Evolutionary conservation across 805 yeast genomes (phyloP).

Genomic region (Yamadazyma takamatsuzukensis): DNA sequence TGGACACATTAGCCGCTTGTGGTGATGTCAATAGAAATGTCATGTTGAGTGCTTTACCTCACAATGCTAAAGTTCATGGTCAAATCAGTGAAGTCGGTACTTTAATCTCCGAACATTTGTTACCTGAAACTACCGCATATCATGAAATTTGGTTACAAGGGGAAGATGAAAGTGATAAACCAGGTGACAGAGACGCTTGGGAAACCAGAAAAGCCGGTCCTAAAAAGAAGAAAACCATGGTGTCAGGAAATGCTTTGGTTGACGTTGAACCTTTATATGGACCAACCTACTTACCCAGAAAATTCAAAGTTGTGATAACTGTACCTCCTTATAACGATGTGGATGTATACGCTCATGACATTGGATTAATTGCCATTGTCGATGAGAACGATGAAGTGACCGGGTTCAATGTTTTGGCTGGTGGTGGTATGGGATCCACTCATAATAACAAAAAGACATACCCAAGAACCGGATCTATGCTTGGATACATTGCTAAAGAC

Average conservation of each 20-base stretch:
- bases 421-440: conserved; percentile 99
- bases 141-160: conserved; percentile 97
- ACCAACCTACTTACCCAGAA: conserved; percentile 85
- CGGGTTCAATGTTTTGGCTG: conserved; percentile 87
- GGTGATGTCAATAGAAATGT: conserved; percentile 98
- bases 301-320: conserved; percentile 90
- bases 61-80: conserved; percentile 73
- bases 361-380: conserved; percentile 87
- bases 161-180: conserved; percentile 64
- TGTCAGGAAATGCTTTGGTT: conserved; percentile 81
- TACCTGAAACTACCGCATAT: conserved; percentile 92
- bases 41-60: conserved; percentile 86
- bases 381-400: conserved; percentile 58
- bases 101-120: conserved; percentile 70
- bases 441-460: conserved; percentile 96
- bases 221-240: conserved; percentile 72
- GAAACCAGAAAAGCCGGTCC: conserved; percentile 72
- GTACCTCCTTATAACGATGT: conserved; percentile 97
- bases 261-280: conserved; percentile 87
- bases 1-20: conserved; percentile 97
- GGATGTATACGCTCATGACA: conserved; percentile 93
- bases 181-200: conserved; percentile 61
- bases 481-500: conserved; percentile 71
- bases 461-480: conserved; percentile 87
- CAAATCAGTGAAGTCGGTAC: conserved; percentile 66